phyloP scores from a whole-genome alignment of 2,329 filamentous ascomycete species.

The Epichloe bromicola region DNA sequence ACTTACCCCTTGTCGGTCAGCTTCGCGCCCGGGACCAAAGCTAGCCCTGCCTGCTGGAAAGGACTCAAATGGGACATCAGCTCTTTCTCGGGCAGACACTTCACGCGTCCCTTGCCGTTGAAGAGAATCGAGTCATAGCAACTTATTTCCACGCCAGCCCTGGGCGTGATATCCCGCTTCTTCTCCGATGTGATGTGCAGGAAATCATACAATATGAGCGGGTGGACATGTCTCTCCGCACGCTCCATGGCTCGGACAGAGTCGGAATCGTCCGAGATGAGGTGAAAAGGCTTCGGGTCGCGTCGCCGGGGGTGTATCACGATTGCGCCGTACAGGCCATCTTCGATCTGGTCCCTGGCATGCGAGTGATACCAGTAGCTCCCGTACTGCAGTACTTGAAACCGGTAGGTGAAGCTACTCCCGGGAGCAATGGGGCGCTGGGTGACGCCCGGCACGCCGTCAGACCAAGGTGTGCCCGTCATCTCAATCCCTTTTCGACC shows the following conservation, averaged over 20 bases:
- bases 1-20: slow-evolving; percentile 30
- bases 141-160: slow-evolving; percentile 32
- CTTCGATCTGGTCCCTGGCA: slow-evolving; percentile 39
- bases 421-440: slow-evolving; percentile 39
- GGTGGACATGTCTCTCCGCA: slow-evolving; percentile 33
- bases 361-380: slow-evolving; percentile 52
- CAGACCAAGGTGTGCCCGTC: slow-evolving; percentile 42
- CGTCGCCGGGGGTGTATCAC: slow-evolving; percentile 26
- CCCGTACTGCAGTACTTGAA: slow-evolving; percentile 42
- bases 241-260: slow-evolving; percentile 29
- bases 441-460: slow-evolving; percentile 44
- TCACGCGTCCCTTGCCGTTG: slow-evolving; percentile 46
- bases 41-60: slow-evolving; percentile 18
- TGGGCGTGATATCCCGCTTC: slow-evolving; percentile 29
- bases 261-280: slow-evolving; percentile 27
- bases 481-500: slow-evolving; percentile 30
- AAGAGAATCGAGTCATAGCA: slow-evolving; percentile 50
- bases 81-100: slow-evolving; percentile 33
- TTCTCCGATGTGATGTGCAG: slow-evolving; percentile 38
- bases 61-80: slow-evolving; percentile 25
- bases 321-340: slow-evolving; percentile 46
- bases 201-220: slow-evolving; percentile 44
- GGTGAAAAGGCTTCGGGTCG: slow-evolving; percentile 31
- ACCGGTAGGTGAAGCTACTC: slow-evolving; percentile 29
- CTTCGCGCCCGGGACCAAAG: slow-evolving; percentile 14